Base-by-base conservation (phyloP, 495 filamentous ascomycete genomes). In the Daldinia decipiens region DNA sequence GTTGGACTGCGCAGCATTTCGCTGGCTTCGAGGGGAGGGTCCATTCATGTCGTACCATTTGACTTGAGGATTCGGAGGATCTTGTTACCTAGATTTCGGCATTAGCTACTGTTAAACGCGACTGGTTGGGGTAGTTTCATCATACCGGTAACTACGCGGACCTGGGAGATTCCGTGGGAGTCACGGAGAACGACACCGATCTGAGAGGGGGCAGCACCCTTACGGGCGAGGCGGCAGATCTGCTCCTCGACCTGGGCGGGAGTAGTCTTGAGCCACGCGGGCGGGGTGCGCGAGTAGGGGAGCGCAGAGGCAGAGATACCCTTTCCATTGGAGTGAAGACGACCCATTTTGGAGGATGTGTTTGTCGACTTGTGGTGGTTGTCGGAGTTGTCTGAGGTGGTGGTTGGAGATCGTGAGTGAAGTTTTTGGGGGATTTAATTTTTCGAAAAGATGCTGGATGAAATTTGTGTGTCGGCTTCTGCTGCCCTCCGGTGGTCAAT, bases 311-410 rank as follows among this genome's bases (percentile, higher is more conserved):
- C 84, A 60, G 93, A 91, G 82, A 98, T 98, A 82, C 96, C 96
- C 91, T 99, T 99, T 85, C 96, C 95, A 78, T 97, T 98, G 87
- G 87, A 91, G 92, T 99, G 96, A 88, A 99, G 90, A 85, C 95
- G 90, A 90, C 94, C 95, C 95, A 97, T 97, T 79, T 79, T 91
- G 84, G 76, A 76, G 76, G 84, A 76, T 80, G 76, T 78, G 53
- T 31, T 79, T 73, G 62, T 64, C 73, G 70, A 70, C 58, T 70
- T 31, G 45, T 77, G 73, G 65, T 70, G 71, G 71, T 78, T 74
- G 75, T 66, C 69, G 59, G 69, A 58, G 68, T 43, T 71, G 61
- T 57, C 68, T 39, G 62, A 68, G 70, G 71, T 32, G 4, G 29
- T 77, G 4, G 29, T 77, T 62, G 52, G 21, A 53, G 54, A 62